Evolutionary conservation across 371 early-diverging fungal genomes (phyloP), one percentile per base, ranked within the genome.

Genomic region (Saksenaea vasiformis): DNA sequence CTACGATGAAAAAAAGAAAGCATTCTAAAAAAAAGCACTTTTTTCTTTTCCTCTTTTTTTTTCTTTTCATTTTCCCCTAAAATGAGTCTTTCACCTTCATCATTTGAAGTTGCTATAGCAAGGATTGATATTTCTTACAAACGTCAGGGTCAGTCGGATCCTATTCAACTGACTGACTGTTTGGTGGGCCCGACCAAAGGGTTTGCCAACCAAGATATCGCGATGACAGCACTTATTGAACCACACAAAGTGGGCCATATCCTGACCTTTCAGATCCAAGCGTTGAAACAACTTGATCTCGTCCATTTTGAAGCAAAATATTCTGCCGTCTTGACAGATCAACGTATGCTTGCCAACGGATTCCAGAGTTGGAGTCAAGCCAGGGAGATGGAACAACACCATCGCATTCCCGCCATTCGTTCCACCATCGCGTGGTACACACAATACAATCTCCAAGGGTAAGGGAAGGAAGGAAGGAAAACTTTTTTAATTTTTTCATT

Each of bases 1-100:
- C 38, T 87, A 95, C 71, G 97, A 96, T 78, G 95, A 96, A 77
- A 95, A 95, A 87, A 95, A 95, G 81, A 97, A 97, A 73, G 88
- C 85, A 58, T 92, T 85, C 73, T 95, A 87, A 78, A 43, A 41
- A 41, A 41, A 41, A 41, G 9, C 5, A 41, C 43, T 14, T 17
- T 41, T 41, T 14, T 55, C 17, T 11, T 35, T 54, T 51, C 13
- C 31, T 31, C 58, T 27, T 35, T 28, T 54, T 47, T 60, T 51
- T 56, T 7, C 58, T 28, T 14, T 44, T 54, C n/a, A n/a, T n/a
- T n/a, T n/a, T n/a, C n/a, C n/a, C n/a, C 17, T 39, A 4, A 14
- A 28, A 66, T 66, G 66, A 65, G 44, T 44, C 62, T 74, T 43
- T 39, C 69, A 13, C 71, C 69, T 14, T 24, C 51, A 22, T 55